Conservation (phyloP, 306 rosid genomes). For the Mimosa pudica region DNA sequence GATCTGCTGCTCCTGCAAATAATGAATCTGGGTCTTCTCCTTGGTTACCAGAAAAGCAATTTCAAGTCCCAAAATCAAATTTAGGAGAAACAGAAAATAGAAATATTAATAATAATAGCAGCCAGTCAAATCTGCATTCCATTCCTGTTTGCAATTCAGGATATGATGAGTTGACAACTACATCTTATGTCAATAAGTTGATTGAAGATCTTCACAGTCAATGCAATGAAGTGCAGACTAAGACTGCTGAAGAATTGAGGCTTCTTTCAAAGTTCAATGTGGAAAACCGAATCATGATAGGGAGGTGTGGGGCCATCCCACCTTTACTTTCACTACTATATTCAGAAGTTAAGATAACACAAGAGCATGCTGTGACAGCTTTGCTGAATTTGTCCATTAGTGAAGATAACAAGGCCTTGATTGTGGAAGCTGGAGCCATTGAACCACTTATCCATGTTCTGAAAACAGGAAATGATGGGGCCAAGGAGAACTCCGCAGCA, state of each 20-base stretch:
- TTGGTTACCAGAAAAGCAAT: conserved; percentile 46
- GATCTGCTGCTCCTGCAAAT: conserved; percentile 42
- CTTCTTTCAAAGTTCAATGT: conserved; percentile 74
- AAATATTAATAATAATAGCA: conserved; percentile 38
- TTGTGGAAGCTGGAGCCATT: conserved; percentile 79
- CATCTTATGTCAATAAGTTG: conserved; percentile 65
- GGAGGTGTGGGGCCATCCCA: conserved; percentile 65
- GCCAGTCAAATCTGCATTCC: conserved; percentile 41
- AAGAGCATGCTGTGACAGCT: conserved; percentile 96
- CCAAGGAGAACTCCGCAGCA: conserved; percentile 95
- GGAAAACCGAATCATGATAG: conserved; percentile 77
- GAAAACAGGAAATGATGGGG: conserved; percentile 73
- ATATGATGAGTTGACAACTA: conserved; percentile 50
- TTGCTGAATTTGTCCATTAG: conserved; percentile 82
- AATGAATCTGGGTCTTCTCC: conserved; percentile 46
- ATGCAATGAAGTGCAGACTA: conserved; percentile 58
- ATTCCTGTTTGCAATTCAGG: conserved; percentile 44
- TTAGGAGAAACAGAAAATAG: conserved; percentile 44
- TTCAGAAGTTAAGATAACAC: conserved; percentile 62
- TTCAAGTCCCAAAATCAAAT: conserved; percentile 43
- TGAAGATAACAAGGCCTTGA: conserved; percentile 72
- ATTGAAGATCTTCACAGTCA: conserved; percentile 73
- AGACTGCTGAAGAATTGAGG: conserved; percentile 87
- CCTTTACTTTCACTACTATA: conserved; percentile 70
- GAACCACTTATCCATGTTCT: conserved; percentile 85